These are phyloP conservation scores for Actinomucor elegans DNA, from an alignment of 371 early-diverging fungal species.

Conservation along the genomic window DNA sequence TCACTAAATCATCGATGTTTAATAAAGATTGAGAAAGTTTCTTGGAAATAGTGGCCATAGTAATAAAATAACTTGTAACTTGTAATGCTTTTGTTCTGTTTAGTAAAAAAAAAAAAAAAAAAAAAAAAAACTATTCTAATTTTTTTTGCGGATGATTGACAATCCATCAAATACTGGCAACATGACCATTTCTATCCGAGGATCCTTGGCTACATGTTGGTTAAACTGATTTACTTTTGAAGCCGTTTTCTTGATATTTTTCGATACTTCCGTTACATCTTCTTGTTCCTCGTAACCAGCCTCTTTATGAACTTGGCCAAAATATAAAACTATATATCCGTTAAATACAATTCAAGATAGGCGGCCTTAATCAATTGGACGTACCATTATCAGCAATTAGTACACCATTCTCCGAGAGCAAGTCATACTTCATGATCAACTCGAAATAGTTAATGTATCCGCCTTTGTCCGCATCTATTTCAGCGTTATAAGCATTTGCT, in stretches of 20 bases:
- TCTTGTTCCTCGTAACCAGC: constrained; percentile 15
- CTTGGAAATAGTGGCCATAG: too few species aligned
- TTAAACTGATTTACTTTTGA: constrained; percentile 61
- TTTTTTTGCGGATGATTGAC: constrained; percentile 52
- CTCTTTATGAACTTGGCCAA: constrained; percentile 39
- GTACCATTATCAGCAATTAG: constrained; percentile 62
- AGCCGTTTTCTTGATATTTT: constrained; percentile 40
- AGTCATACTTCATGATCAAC: constrained; percentile 44
- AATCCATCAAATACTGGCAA: constrained; percentile 73
- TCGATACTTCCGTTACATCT: constrained; percentile 9
- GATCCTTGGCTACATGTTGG: constrained; percentile 60
- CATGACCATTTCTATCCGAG: constrained; percentile 57
- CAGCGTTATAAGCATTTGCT: not conserved
- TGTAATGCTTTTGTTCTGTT: too few species aligned
- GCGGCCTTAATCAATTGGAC: not conserved
- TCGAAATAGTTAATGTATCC: constrained; percentile 57
- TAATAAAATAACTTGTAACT: too few species aligned
- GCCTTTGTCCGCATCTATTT: constrained; percentile 63
- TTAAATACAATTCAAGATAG: not conserved
- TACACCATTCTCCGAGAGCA: constrained; percentile 51
- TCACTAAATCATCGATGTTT: too few species aligned
- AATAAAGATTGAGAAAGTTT: too few species aligned
- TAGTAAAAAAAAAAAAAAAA: too few species aligned
- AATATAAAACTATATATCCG: constrained; percentile 35
- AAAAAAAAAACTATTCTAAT: not conserved